phyloP scores from a whole-genome alignment of 23 red algal genomes.

The Chondrus crispus region DNA sequence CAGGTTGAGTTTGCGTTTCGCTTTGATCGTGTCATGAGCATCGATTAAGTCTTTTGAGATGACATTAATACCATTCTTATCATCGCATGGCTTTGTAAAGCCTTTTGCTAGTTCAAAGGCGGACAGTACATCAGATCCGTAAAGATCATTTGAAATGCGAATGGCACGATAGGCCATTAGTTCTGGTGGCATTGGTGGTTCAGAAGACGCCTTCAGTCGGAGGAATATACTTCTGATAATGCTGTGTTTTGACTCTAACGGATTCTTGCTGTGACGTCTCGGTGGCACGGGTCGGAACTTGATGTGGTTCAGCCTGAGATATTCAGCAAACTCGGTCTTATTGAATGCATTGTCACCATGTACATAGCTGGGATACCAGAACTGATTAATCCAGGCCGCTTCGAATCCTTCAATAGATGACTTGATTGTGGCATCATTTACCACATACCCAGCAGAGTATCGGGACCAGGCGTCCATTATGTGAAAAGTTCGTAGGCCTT shows the following conservation, averaged over 20 bases:
- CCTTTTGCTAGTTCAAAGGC: slow-evolving; percentile 3
- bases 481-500: not conserved
- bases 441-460: not conserved
- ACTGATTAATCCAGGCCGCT: not conserved
- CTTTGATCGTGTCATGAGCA: not conserved
- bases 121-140: slow-evolving; percentile 6
- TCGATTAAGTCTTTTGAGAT: not conserved
- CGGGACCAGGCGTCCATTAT: not conserved
- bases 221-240: not conserved
- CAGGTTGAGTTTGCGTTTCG: not conserved
- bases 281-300: not conserved
- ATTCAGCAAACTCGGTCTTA: not conserved
- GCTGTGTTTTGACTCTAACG: not conserved
- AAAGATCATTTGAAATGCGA: slow-evolving; percentile 8
- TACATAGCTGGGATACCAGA: not conserved
- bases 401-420: not conserved
- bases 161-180: not conserved
- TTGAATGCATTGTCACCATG: slow-evolving; percentile 1
- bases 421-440: not conserved
- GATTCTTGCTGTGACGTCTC: not conserved
- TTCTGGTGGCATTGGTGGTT: too few relatives aligned
- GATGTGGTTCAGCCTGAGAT: too few relatives aligned
- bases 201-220: not conserved
- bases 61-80: not conserved
- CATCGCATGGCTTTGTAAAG: not conserved